A percentile compares a stretch with the other conserved stretches of the same genome.
These are phyloP conservation scores for Rosa lucieae DNA, from an alignment of 306 rosid genomes.

Conservation along the genomic window DNA sequence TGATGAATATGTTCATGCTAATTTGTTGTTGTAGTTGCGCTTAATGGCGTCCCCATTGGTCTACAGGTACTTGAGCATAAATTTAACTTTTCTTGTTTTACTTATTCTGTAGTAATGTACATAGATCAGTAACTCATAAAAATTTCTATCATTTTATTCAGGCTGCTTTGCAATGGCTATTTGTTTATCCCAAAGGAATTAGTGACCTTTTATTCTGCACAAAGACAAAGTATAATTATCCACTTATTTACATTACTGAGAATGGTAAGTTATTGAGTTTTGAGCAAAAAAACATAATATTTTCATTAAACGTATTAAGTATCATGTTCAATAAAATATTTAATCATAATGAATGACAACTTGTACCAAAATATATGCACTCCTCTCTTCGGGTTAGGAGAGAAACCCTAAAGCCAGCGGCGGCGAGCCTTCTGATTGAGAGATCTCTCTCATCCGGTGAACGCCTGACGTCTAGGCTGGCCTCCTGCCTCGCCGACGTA, in stretches of 20 bases:
- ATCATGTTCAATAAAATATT: not conserved
- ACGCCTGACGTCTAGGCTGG: too few species aligned
- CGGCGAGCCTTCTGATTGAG: too few species aligned
- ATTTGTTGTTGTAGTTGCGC: slow-evolving; percentile 26
- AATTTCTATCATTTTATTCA: not conserved
- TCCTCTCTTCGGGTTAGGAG: too few species aligned
- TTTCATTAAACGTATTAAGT: not conserved
- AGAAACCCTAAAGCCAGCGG: too few species aligned
- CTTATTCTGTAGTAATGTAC: not conserved
- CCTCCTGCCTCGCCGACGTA: too few species aligned
- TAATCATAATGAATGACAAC: not conserved
- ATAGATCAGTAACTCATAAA: not conserved
- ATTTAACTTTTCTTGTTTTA: too few species aligned
- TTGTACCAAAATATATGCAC: too few species aligned
- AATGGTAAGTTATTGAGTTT: not conserved
- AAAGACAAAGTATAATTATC: slow-evolving; percentile 48
- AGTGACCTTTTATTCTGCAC: slow-evolving; percentile 42
- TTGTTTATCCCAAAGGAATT: slow-evolving; percentile 59
- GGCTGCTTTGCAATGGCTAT: slow-evolving; percentile 32
- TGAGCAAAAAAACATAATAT: not conserved
- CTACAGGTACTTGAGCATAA: slow-evolving; percentile 31
- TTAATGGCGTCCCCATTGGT: slow-evolving; percentile 45
- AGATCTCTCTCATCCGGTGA: too few species aligned
- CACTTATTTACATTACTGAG: slow-evolving; percentile 41
- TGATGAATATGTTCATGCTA: not conserved